Evolutionary conservation across 202 grass and related monocot genomes (phyloP), one percentile per base, ranked within the genome.

Genomic region (Zoysia matrella): DNA sequence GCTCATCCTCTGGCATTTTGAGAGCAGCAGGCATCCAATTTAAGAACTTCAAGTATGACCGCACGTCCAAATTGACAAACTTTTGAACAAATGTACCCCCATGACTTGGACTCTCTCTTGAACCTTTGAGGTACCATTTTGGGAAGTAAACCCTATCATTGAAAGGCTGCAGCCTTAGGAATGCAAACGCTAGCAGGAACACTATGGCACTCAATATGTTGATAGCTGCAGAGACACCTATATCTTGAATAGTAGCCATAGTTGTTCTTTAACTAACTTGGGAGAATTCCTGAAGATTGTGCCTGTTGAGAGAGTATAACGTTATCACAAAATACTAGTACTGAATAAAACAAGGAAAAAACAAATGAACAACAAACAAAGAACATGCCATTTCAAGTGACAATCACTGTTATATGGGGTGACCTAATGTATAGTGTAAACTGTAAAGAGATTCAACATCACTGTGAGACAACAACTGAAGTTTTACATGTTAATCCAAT

Each of bases 1-100:
- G 83, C 72, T 99, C 93, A 69, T 89, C 85, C 83, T 99, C 96
- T 30, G 96, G 96, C 96, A 99, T 99, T 90, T 93, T 36, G 30
- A 36, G 30, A 36, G 30, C 30, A 36, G 30, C 30, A 36, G 30
- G 30, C 30, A 36, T 36, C 96, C 96, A 99, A 78, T 81, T 89
- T 82, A 99, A 82, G 81, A 96, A 94, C 86, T 75, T 96, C 64
- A 99, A 80, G 88, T 99, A 99, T 9, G 93, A 94, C 7, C 83
- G 90, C 91, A 87, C 72, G 81, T 99, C 88, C 78, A 99, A 85
- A 87, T 99, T 99, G 73, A 99, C 89, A 86, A 99, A 96, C 72
- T 99, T 99, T 8, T 81, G 80, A 71, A 94, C 78, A 81, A 92
- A 83, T 72, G 77, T 56, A 86, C 89, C 91, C 60, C 89, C 88